Evolutionary conservation across 495 filamentous ascomycete species (phyloP).

Genomic region (Amphirosellinia nigrospora): DNA sequence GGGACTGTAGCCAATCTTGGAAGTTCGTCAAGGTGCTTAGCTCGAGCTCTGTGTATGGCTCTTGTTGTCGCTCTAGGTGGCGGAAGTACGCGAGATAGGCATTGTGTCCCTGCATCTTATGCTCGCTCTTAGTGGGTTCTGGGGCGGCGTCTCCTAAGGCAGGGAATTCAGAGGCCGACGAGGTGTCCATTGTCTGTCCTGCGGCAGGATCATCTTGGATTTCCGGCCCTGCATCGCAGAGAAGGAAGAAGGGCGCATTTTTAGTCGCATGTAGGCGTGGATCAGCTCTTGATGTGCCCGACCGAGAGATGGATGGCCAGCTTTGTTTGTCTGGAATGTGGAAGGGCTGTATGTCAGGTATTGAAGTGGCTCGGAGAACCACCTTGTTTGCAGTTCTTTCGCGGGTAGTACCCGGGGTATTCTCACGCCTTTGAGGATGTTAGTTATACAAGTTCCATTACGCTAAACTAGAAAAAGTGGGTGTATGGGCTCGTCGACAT

Average conservation of each 20-base stretch:
- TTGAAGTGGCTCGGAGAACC: conserved; percentile 91
- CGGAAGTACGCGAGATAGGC: conserved; percentile 80
- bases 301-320: conserved; percentile 82
- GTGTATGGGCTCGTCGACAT: neutral
- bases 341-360: conserved; percentile 71
- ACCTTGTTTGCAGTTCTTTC: conserved; percentile 77
- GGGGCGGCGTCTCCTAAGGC: conserved; percentile 66
- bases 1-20: conserved; percentile 95
- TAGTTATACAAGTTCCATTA: conserved; percentile 9
- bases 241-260: conserved; percentile 78
- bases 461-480: neutral
- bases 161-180: conserved; percentile 60
- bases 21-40: conserved; percentile 49
- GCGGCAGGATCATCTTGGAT: conserved; percentile 29
- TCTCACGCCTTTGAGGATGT: conserved; percentile 63
- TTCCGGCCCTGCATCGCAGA: conserved; percentile 76
- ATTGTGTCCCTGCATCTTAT: conserved; percentile 39
- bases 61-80: conserved; percentile 83
- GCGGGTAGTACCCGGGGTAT: conserved; percentile 82
- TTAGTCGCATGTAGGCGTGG: conserved; percentile 81
- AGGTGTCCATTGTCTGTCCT: conserved; percentile 47
- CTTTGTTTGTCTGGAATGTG: conserved; percentile 77
- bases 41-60: conserved; percentile 59
- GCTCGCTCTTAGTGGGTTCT: conserved; percentile 41
- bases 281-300: conserved; percentile 81